phyloP scores from a whole-genome alignment of 176 grass and related monocot species.

The Carex pumila region DNA sequence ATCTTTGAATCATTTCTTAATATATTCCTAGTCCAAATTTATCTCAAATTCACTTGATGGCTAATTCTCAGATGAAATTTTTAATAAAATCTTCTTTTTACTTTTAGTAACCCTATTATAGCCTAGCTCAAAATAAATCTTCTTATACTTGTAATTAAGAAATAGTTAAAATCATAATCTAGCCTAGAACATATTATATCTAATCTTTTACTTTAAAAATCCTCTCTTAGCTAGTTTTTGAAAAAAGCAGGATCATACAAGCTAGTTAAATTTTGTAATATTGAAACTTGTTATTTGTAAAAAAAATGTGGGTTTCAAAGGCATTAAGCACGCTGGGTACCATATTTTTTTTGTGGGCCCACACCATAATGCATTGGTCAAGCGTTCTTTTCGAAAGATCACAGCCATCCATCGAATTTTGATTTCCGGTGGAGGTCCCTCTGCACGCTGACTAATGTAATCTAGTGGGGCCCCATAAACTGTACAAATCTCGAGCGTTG shows the following conservation, averaged over 20 bases:
- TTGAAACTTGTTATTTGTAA: neutral
- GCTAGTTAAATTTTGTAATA: neutral
- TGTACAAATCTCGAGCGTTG: constrained; percentile 35
- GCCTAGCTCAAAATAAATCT: neutral
- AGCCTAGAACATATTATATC: neutral
- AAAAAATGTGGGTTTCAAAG: neutral
- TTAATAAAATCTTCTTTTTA: neutral
- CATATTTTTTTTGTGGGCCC: constrained; percentile 39
- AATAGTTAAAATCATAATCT: neutral
- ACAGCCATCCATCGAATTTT: constrained; percentile 41
- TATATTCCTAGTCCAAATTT: neutral
- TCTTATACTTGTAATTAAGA: neutral
- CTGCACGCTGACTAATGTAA: constrained; percentile 33
- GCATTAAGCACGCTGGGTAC: neutral
- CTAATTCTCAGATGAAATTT: neutral
- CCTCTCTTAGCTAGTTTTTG: neutral
- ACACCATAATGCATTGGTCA: constrained; percentile 30
- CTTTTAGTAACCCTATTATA: neutral
- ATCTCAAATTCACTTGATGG: neutral
- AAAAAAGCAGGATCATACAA: neutral
- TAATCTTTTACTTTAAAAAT: neutral
- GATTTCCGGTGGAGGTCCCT: constrained; percentile 38
- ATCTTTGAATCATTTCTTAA: neutral
- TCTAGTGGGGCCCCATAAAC: constrained; percentile 49
- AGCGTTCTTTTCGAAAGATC: constrained; percentile 40